Percentiles rank a stretch among this genome's conserved stretches.
phyloP scores from a whole-genome alignment of 1,139 yeast genomes.

The Hemisphaericaspora xylofermentans region DNA sequence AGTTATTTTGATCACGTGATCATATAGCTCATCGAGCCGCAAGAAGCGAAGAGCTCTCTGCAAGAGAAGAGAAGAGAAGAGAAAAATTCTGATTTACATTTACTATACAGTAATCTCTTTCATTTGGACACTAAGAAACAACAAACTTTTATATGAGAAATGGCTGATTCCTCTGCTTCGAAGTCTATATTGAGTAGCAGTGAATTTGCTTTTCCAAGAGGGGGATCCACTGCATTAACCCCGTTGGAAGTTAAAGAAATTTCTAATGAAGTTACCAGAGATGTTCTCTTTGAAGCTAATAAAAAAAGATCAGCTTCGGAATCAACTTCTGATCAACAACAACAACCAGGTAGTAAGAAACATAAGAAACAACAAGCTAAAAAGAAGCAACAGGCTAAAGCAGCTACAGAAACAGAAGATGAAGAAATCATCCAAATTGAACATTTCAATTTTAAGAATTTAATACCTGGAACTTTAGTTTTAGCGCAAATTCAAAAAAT shows the following conservation, averaged over 20 bases:
- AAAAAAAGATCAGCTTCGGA: slow-evolving; percentile 30
- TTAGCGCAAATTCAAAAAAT: slow-evolving; percentile 73
- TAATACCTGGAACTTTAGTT: slow-evolving; percentile 69
- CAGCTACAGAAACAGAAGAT: slow-evolving; percentile 21
- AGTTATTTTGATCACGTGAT: no score
- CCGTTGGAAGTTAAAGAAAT: slow-evolving; percentile 92
- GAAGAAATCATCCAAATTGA: slow-evolving; percentile 48
- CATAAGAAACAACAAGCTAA: slow-evolving; percentile 28
- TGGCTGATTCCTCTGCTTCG: slow-evolving; percentile 18
- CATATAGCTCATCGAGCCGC: no score
- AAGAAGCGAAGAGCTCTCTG: no score
- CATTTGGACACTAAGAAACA: not conserved
- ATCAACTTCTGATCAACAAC: slow-evolving; percentile 26
- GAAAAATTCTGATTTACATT: not conserved
- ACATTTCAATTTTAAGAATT: slow-evolving; percentile 56
- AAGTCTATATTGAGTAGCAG: slow-evolving; percentile 34
- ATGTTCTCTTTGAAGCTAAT: slow-evolving; percentile 68
- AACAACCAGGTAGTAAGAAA: slow-evolving; percentile 27
- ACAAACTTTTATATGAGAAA: no score
- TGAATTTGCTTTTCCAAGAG: slow-evolving; percentile 90
- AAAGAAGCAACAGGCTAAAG: slow-evolving; percentile 37
- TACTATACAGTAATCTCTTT: not conserved
- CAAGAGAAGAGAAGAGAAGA: not conserved
- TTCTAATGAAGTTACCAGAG: slow-evolving; percentile 87
- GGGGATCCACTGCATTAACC: slow-evolving; percentile 82